Evolutionary conservation across 257 asterid genomes (phyloP), one percentile per base, ranked within the genome.

Genomic region (Parsonsia alboflavescens): DNA sequence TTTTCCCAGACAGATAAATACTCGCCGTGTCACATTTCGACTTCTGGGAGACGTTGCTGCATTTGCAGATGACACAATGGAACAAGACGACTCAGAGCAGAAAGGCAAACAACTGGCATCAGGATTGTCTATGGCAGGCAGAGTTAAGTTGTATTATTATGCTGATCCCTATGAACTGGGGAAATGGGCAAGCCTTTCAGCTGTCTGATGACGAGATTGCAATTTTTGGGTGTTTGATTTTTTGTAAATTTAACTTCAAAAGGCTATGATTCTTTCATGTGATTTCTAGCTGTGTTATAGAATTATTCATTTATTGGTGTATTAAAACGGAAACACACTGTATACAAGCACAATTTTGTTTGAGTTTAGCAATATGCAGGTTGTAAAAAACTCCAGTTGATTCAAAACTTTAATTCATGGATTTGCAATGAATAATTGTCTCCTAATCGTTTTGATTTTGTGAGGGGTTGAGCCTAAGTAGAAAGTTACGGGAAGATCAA

Each of bases 161-260:
- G 96, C 91, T 0, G 97, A 90, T 75, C 97, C 97, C 0, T 90
- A 91, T 22, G 98, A 93, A 71, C 93, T 93, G 1, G 98, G 97
- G 13, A 93, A 93, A 84, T 93, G 97, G 97, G 97, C 96, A 19
- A 90, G 93, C 78, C 96, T 90, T 75, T 93, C 97, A 15, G 96
- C 94, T 56, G 82, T 93, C 61, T 93, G 90, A 70, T 41, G 49
- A 64, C 2, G 2, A 54, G 61, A 30, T 26, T 2, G 8, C 48
- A 10, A 39, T 65, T 39, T 19, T 7, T 17, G 50, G 30, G 22
- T 16, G 45, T 33, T 63, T 19, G 49, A n/a, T 39, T 65, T n/a
- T 50, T 65, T 65, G 70, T 64, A 64, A 41, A 9, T 64, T 33
- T 19, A 64, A 56, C 44, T 24, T 15, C n/a, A 15, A 61, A 6